Conservation (phyloP, 345 rosid species). For the Chamaenerion angustifolium region DNA sequence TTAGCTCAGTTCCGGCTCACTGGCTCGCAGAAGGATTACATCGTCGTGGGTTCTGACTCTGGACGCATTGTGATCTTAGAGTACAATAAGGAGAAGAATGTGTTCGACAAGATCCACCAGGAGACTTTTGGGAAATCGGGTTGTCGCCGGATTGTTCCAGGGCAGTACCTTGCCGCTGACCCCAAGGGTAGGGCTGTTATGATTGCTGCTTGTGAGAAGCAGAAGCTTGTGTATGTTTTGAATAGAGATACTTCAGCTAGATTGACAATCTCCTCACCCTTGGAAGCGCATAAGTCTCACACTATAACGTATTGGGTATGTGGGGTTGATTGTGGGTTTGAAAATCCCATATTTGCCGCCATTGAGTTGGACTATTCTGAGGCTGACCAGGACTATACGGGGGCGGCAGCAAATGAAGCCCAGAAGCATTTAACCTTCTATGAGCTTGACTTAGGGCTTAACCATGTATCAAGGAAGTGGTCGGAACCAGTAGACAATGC, state of each 20-base stretch:
- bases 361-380: conserved; percentile 93
- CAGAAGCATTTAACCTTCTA: conserved; percentile 92
- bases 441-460: conserved; percentile 93
- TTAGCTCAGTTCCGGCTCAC: conserved; percentile 86
- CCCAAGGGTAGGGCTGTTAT: conserved; percentile 94
- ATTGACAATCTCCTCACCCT: conserved; percentile 84
- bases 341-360: conserved; percentile 83
- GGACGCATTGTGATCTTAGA: conserved; percentile 90
- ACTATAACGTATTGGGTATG: conserved; percentile 73
- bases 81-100: conserved; percentile 73
- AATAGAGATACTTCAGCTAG: conserved; percentile 94
- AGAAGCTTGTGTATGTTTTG: conserved; percentile 86
- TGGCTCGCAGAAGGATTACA: conserved; percentile 78
- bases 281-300: conserved; percentile 94
- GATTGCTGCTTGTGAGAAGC: conserved; percentile 95
- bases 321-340: conserved; percentile 94
- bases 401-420: conserved; percentile 78
- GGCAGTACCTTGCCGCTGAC: conserved; percentile 84
- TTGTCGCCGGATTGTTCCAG: conserved; percentile 85
- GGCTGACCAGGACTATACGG: conserved; percentile 88
- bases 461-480: too few species aligned
- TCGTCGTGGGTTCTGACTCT: conserved; percentile 95
- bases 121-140: conserved; percentile 98
- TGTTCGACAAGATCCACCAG: conserved; percentile 80
- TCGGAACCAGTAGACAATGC: too few species aligned